Percentiles rank a stretch among this genome's conserved stretches.
Conservation (phyloP, 345 rosid species). For the Gossypium arboreum region DNA sequence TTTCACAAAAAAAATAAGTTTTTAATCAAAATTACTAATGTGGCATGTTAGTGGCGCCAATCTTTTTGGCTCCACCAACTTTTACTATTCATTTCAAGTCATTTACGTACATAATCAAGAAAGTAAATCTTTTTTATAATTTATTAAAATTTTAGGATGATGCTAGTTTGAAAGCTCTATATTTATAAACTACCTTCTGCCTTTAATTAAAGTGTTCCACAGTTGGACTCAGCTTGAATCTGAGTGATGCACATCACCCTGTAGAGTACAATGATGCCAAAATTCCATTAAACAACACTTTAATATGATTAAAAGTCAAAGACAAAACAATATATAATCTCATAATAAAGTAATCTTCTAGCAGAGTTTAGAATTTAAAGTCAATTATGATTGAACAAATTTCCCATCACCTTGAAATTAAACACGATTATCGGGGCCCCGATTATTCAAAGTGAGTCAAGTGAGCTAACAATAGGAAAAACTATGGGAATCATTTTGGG, state of each 20-base stretch:
- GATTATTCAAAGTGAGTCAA: background rate
- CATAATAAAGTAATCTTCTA: background rate
- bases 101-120: too few relatives aligned
- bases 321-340: too few relatives aligned
- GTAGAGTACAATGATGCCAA: background rate
- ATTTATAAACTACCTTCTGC: background rate
- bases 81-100: too few relatives aligned
- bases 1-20: too few relatives aligned
- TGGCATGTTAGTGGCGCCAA: too few relatives aligned
- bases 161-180: background rate
- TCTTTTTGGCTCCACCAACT: too few relatives aligned
- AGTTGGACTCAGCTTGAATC: background rate
- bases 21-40: too few relatives aligned
- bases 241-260: background rate
- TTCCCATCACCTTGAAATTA: background rate
- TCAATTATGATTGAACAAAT: background rate
- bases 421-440: background rate
- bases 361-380: background rate
- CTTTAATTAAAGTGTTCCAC: background rate
- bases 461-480: background rate
- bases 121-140: too few relatives aligned
- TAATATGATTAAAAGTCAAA: slow-evolving; percentile 1
- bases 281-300: background rate
- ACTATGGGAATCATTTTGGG: background rate
- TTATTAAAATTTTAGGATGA: too few relatives aligned